Evolutionary conservation across 306 rosid species (phyloP).

Genomic region (Psophocarpus tetragonolobus): DNA sequence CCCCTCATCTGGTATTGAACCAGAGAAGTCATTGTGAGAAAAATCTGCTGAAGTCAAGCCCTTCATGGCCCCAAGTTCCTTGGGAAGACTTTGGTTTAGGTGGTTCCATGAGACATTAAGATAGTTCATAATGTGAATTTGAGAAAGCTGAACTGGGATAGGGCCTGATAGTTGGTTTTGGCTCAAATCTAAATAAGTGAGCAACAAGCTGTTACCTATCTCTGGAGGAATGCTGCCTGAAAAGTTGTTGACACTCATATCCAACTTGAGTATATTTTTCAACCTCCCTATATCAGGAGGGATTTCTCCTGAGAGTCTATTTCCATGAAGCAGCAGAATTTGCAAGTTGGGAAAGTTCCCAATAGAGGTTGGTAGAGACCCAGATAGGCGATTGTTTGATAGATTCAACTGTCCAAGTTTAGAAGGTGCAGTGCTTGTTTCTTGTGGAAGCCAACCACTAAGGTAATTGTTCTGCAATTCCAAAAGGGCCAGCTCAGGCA

Average conservation of each 20-base stretch:
- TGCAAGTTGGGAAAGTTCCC: conserved; percentile 72
- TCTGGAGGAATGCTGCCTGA: conserved; percentile 71
- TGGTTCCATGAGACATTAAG: conserved; percentile 87
- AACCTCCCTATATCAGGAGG: conserved; percentile 68
- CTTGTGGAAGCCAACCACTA: conserved; percentile 60
- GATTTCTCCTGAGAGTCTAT: conserved; percentile 67
- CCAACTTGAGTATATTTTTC: conserved; percentile 60
- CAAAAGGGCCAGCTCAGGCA: conserved; percentile 70
- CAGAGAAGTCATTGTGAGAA: conserved; percentile 80
- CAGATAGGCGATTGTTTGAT: conserved; percentile 70
- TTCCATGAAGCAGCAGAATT: conserved; percentile 62
- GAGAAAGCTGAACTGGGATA: conserved; percentile 66
- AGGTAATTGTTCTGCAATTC: conserved; percentile 85
- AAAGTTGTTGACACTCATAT: conserved; percentile 74
- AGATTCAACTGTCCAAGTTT: conserved; percentile 74
- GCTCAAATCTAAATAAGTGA: conserved; percentile 83
- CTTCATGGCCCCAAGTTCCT: conserved; percentile 66
- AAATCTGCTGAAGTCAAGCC: conserved; percentile 87
- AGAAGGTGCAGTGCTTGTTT: conserved; percentile 46
- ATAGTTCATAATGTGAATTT: conserved; percentile 74
- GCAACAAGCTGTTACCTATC: conserved; percentile 56
- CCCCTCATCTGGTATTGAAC: conserved; percentile 69
- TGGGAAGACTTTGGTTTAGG: conserved; percentile 66
- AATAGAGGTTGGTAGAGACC: conserved; percentile 67
- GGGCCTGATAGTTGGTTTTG: conserved; percentile 81